Conservation (phyloP, 2,329 filamentous ascomycete genomes). For the Colletotrichum costaricense region DNA sequence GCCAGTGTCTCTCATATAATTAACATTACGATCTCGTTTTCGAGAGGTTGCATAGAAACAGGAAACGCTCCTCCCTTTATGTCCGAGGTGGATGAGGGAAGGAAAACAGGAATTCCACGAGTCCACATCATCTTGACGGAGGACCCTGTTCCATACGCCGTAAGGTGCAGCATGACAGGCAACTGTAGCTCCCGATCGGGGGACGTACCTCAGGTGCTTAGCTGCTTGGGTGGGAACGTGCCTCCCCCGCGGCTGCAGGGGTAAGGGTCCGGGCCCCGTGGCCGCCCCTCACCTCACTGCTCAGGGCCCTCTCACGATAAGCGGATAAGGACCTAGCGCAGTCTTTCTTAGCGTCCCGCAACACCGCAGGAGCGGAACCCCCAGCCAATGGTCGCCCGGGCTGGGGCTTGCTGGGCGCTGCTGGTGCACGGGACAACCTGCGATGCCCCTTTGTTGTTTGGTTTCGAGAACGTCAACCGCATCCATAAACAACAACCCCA, state of each 20-base stretch:
- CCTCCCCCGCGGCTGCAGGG: constrained; percentile 11
- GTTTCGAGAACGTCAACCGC: constrained; percentile 7
- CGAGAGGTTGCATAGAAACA: not conserved
- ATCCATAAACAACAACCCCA: constrained; percentile 22
- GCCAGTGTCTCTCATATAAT: not conserved
- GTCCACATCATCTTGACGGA: not conserved
- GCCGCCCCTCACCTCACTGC: too few relatives aligned
- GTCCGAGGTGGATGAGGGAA: not conserved
- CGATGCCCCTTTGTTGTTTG: constrained; percentile 32
- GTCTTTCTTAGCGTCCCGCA: constrained; percentile 3
- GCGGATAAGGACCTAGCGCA: constrained; percentile 8
- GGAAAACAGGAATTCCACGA: not conserved
- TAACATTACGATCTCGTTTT: not conserved
- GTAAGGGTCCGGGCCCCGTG: not conserved
- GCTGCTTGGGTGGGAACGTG: not conserved
- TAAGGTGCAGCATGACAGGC: too few relatives aligned
- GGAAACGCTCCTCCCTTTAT: not conserved
- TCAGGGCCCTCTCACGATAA: not conserved
- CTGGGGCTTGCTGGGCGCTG: constrained; percentile 2
- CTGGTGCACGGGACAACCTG: constrained; percentile 31
- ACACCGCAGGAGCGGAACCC: constrained; percentile 7
- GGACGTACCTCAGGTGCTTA: not conserved
- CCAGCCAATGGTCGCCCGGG: constrained; percentile 16
- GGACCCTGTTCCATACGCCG: constrained; percentile 1
- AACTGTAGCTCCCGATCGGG: not conserved